A percentile compares a stretch with the other conserved stretches of the same genome.
phyloP scores from a whole-genome alignment of 306 rosid species.

The Rosa multiflora region DNA sequence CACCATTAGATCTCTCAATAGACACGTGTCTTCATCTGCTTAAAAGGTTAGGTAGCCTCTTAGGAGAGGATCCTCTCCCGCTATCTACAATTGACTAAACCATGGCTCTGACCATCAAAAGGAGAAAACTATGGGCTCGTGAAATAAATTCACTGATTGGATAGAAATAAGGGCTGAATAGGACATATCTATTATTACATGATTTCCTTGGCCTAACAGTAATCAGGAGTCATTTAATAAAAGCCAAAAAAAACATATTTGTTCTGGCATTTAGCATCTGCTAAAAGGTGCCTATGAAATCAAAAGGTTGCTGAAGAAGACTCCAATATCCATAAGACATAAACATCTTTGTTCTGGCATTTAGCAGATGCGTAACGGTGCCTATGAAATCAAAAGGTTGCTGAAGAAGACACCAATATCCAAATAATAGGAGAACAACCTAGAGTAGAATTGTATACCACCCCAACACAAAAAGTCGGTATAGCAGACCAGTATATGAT shows the following conservation, averaged over 20 bases:
- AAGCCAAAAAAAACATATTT: background rate
- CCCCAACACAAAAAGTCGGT: background rate
- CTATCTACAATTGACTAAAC: background rate
- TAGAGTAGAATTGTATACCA: background rate
- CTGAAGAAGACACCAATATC: background rate
- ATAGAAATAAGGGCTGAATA: background rate
- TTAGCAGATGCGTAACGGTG: background rate
- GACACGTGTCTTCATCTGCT: too few relatives aligned
- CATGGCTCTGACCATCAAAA: background rate
- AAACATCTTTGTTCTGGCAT: background rate
- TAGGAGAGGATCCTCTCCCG: too few relatives aligned
- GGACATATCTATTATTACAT: background rate
- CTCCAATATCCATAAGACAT: background rate
- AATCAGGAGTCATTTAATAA: background rate
- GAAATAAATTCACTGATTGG: background rate
- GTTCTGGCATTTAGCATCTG: background rate
- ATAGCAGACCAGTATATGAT: background rate
- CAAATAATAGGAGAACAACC: slow-evolving; percentile 13
- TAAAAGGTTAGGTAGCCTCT: too few relatives aligned
- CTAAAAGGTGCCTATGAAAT: slow-evolving; percentile 1
- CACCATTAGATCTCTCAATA: too few relatives aligned
- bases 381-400: background rate
- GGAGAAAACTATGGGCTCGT: background rate
- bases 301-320: background rate
- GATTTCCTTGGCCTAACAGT: slow-evolving; percentile 8